Base-by-base conservation (phyloP, 2,329 filamentous ascomycete species). In the Phaeosphaeria sp. region DNA sequence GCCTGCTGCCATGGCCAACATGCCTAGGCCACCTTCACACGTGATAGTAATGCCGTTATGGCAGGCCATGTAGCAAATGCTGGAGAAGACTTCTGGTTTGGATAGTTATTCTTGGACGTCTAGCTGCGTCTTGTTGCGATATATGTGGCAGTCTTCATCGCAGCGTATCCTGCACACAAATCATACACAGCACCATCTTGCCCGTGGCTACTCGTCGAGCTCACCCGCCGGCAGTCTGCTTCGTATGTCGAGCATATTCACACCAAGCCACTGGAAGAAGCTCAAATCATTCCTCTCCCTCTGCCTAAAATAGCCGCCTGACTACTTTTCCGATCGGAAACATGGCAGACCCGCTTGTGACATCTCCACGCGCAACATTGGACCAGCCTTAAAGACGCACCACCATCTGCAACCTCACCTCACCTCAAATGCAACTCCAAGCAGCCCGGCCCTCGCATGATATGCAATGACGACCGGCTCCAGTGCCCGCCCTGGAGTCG, bases 381-480 rank as follows among this genome's bases (percentile, higher is more conserved):
- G 6, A 36, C 25, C 46, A 10, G 46, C 52, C 51, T 52, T 56
- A 51, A 25, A 46, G n/a, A 18, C 48, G n/a, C n/a, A n/a, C 50
- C 10, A 46, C 46, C 46, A 17, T 10, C 44, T 25, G 52, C 53
- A 47, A n/a, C n/a, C n/a, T n/a, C n/a, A n/a, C n/a, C 20, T 56
- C 54, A 39, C n/a, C n/a, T n/a, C 54, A 47, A 46, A 65, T 71
- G 67, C 60, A 50, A 54, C 62, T 62, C 54, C 66, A 60, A 42
- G 30, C n/a, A 44, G 44, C 58, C 48, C 49, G 55, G 51, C 56
- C 58, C 65, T 58, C 60, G 53, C 54, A 69, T 68, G 66, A 54
- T 70, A 72, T 74, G 75, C 69, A 46, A 78, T 78, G 75, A 77
- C 74, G 49, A 55, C 72, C 62, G 66, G 68, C 72, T 70, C 72